Evolutionary conservation across 2,329 filamentous ascomycete genomes (phyloP).

Genomic region (Xylaria sp.): DNA sequence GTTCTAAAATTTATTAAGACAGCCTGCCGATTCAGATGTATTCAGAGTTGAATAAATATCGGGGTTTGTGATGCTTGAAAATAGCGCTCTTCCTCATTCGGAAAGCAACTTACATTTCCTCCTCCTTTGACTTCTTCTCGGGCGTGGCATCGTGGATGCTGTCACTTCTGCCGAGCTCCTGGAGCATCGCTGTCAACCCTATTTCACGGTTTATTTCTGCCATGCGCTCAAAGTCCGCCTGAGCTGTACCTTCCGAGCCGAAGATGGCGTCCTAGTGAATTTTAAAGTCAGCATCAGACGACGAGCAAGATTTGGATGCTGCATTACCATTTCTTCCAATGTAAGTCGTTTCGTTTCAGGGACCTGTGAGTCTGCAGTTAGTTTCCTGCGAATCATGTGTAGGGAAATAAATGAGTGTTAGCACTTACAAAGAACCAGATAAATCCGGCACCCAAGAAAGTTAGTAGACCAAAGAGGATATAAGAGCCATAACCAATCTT

Average conservation of each 20-base stretch:
- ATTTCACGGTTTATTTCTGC: constrained; percentile 77
- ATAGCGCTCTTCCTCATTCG: neutral
- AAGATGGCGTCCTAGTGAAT: constrained; percentile 69
- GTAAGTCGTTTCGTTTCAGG: constrained; percentile 72
- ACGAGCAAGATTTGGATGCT: neutral
- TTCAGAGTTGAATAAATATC: neutral
- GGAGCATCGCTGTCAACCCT: constrained; percentile 62
- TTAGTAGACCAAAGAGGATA: constrained; percentile 74
- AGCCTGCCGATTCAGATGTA: no score
- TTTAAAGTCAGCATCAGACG: neutral
- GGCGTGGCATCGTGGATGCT: constrained; percentile 42
- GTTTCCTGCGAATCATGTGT: neutral
- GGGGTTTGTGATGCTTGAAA: no score
- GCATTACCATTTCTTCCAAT: constrained; percentile 69
- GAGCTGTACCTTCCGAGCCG: constrained; percentile 71
- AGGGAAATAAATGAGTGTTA: neutral
- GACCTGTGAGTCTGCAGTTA: constrained; percentile 23
- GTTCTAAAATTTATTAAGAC: no score
- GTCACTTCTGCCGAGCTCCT: constrained; percentile 40
- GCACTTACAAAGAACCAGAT: constrained; percentile 67
- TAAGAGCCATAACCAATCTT: constrained; percentile 76
- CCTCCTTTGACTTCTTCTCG: constrained; percentile 38
- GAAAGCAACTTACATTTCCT: neutral
- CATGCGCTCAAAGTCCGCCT: constrained; percentile 76
- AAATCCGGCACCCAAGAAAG: constrained; percentile 68